A percentile compares a stretch with the other conserved stretches of the same genome.
These are phyloP conservation scores for Cladophialophora carrionii DNA, from an alignment of 2,329 filamentous ascomycete genomes.

Conservation along the genomic window DNA sequence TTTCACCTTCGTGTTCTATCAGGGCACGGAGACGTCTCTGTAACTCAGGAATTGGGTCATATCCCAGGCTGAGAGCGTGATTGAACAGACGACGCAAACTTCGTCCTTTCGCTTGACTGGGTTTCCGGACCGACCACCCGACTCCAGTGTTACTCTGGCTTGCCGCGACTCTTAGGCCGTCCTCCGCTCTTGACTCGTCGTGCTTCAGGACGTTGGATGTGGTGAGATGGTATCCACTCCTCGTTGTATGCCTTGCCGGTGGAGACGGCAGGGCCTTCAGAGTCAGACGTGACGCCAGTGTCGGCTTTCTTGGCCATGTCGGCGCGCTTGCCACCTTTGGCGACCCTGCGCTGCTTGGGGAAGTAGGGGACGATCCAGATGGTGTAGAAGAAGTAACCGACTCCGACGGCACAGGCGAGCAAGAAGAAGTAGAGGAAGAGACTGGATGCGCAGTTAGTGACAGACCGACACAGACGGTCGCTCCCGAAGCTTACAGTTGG, in stretches of 20 bases:
- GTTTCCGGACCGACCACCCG: background rate
- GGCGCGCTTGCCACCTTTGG: conserved; percentile 54
- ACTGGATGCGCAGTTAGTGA: conserved; percentile 53
- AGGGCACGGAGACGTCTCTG: background rate
- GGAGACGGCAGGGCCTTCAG: conserved; percentile 70
- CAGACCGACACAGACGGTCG: conserved; percentile 28
- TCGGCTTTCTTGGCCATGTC: conserved; percentile 65
- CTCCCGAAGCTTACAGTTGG: conserved; percentile 69
- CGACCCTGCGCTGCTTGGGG: conserved; percentile 62
- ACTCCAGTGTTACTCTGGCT: conserved; percentile 35
- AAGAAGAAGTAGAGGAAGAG: conserved; percentile 98
- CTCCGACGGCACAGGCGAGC: conserved; percentile 73
- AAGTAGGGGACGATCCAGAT: conserved; percentile 97
- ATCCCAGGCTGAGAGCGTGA: background rate
- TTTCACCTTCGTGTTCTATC: background rate
- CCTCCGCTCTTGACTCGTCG: conserved; percentile 59
- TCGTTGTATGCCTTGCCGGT: conserved; percentile 80
- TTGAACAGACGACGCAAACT: background rate
- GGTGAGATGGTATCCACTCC: conserved; percentile 89
- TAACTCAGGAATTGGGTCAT: background rate
- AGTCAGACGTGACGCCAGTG: conserved; percentile 65
- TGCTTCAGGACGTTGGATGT: conserved; percentile 82
- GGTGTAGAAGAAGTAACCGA: conserved; percentile 95
- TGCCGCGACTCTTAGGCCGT: conserved; percentile 48
- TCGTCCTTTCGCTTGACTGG: background rate